phyloP scores from a whole-genome alignment of 1,139 yeast species.

The Zygosaccharomyces pseudobailii region DNA sequence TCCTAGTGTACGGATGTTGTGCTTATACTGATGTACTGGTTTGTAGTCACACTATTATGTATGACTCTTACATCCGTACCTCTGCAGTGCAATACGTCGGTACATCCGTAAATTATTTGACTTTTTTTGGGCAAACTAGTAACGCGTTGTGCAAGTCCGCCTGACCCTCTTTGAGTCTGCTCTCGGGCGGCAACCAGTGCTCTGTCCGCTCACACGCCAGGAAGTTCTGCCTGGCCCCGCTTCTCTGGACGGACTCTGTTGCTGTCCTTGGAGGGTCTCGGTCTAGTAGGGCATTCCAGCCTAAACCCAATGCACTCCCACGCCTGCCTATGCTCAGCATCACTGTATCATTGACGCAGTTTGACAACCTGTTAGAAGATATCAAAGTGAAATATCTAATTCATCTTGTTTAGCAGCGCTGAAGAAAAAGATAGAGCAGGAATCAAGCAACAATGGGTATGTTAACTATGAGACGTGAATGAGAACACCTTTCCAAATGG shows the following conservation, averaged over 20 bases:
- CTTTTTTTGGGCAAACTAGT: background rate
- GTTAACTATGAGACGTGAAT: conserved; percentile 12
- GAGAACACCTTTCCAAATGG: background rate
- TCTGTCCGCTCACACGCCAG: background rate
- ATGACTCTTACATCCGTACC: background rate
- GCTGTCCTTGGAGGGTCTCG: background rate
- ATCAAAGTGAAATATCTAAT: background rate
- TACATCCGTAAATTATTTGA: background rate
- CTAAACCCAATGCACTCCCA: background rate
- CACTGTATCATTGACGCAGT: background rate
- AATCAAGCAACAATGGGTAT: conserved; percentile 37
- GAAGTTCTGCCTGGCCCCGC: background rate
- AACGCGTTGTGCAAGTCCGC: no score
- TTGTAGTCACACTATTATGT: background rate
- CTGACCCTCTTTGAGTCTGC: no score
- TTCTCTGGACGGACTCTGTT: background rate
- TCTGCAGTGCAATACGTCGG: no score
- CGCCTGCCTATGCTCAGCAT: no score
- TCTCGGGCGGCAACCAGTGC: no score
- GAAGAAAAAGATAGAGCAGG: conserved; percentile 24
- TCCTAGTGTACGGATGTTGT: background rate
- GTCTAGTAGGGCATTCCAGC: background rate
- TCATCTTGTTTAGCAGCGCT: background rate
- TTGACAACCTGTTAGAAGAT: background rate
- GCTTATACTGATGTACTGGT: background rate